Percentiles rank a stretch among this genome's conserved stretches.
These are phyloP conservation scores for Salix udensis DNA, from an alignment of 345 rosid species.

Conservation along the genomic window DNA sequence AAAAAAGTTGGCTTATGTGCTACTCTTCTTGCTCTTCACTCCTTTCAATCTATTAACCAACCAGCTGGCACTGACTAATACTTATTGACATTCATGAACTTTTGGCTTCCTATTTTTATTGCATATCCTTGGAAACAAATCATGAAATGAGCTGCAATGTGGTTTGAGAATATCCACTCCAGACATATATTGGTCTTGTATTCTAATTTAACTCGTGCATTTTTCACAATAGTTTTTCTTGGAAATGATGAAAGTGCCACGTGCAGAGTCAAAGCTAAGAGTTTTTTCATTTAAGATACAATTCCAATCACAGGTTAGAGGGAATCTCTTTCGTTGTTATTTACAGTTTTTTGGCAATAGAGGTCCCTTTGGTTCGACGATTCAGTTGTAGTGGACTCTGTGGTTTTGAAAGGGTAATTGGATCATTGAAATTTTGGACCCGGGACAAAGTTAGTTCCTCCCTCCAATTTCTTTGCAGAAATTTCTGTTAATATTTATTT, in stretches of 20 bases:
- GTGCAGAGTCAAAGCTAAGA: constrained; percentile 75
- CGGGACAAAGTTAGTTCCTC: not conserved
- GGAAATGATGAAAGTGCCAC: constrained; percentile 77
- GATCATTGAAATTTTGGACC: not conserved
- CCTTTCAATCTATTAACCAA: not conserved
- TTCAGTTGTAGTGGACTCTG: not conserved
- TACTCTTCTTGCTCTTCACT: not conserved
- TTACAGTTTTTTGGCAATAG: constrained; percentile 3
- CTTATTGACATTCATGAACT: not conserved
- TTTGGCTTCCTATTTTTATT: not conserved
- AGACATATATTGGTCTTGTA: not conserved
- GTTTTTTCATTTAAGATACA: constrained; percentile 74
- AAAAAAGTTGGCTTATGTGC: not conserved
- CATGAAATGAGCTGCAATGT: not conserved
- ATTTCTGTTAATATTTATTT: not conserved
- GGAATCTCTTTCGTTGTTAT: constrained; percentile 5
- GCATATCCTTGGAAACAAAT: not conserved
- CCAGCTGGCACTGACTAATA: not conserved
- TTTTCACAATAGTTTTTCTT: constrained; percentile 60
- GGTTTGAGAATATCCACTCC: not conserved
- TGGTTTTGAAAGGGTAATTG: not conserved
- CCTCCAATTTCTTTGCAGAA: not conserved
- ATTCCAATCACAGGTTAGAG: constrained; percentile 63
- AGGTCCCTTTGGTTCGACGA: not conserved
- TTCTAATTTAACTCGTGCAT: constrained; percentile 16